Base-by-base conservation (phyloP, 2,329 filamentous ascomycete genomes). In the Fusarium liriodendri region DNA sequence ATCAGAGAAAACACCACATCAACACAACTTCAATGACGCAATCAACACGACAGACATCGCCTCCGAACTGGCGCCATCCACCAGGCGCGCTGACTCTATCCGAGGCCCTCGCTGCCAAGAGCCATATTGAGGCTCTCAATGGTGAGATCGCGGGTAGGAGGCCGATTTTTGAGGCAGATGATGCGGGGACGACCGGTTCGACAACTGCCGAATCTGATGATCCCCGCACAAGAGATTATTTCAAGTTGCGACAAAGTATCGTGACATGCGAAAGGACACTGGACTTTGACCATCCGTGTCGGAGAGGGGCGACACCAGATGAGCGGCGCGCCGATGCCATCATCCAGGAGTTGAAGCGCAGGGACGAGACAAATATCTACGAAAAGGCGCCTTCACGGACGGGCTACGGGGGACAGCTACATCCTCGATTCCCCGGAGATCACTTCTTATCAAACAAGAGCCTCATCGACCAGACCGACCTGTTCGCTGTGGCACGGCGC, bases 381-480 rank as follows among this genome's bases (percentile, higher is more conserved):
- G 78, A 71, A 11, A 58, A 45, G 8, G 82, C 82, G 16, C 38
- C 64, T 10, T 64, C 79, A 8, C 78, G 82, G 20, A 61, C 42
- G 10, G 87, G 87, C 9, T 82, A 81, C 64, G 81, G 79, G 14
- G 84, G 84, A 5, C 87, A 89, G 78, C 70, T 72, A 25, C 87
- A 89, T 64, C 73, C 77, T 4, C 82, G 84, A 7, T 86, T 87
- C 62, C 77, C 85, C 0, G 87, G 87, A 29, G 89, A 90, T 74
- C 90, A 91, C 78, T 92, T 90, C 77, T 81, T 91, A 27, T 85
- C 86, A 61, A 91, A 91, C 75, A 79, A 84, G 52, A 80, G 86
- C 62, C 80, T 89, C 45, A 89, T 92, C 74, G 81, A 87, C 40
- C 62, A 85, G 55, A 93, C 92, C 10, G 81, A 83, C 50, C 78